phyloP scores from a whole-genome alignment of 2,329 filamentous ascomycete genomes.

The Talaromyces sp. region DNA sequence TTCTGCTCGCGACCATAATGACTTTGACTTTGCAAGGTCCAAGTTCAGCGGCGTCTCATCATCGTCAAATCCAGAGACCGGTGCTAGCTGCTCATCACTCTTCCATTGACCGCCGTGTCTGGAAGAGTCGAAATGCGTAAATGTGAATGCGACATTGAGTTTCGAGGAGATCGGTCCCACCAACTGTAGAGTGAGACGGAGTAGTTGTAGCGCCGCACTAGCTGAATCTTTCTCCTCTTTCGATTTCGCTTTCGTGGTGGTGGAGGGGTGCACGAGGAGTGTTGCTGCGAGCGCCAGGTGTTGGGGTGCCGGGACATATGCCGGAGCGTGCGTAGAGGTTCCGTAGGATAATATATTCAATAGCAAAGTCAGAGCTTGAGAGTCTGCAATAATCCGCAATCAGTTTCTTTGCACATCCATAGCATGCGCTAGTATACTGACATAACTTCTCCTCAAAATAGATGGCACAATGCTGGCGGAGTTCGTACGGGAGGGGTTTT shows the following conservation, averaged over 20 bases:
- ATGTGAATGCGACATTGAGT: constrained; percentile 69
- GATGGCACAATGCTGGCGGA: constrained; percentile 65
- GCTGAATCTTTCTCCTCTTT: constrained; percentile 61
- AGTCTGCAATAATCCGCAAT: constrained; percentile 38
- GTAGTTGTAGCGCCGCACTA: constrained; percentile 64
- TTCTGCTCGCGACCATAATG: constrained; percentile 70
- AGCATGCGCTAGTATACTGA: constrained; percentile 34
- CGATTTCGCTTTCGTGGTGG: constrained; percentile 69
- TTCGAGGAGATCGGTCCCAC: constrained; percentile 68
- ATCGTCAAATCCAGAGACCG: constrained; percentile 24
- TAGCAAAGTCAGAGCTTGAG: constrained; percentile 61
- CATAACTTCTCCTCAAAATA: constrained; percentile 73
- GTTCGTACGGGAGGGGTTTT: constrained; percentile 57
- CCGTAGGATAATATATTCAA: constrained; percentile 40
- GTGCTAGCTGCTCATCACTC: constrained; percentile 21
- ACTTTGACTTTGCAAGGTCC: constrained; percentile 60
- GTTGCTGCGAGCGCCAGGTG: constrained; percentile 76
- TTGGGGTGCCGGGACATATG: constrained; percentile 64
- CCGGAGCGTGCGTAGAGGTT: constrained; percentile 43
- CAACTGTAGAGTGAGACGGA: constrained; percentile 63
- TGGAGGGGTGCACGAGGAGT: constrained; percentile 73
- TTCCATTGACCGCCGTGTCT: constrained; percentile 30
- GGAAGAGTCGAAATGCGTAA: constrained; percentile 45
- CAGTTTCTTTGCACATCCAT: constrained; percentile 11
- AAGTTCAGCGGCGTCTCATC: constrained; percentile 54